A percentile compares a stretch with the other conserved stretches of the same genome.
These are phyloP conservation scores for Melampsora larici-populina DNA, from an alignment of 1,284 basidiomycete genomes.

Conservation along the genomic window DNA sequence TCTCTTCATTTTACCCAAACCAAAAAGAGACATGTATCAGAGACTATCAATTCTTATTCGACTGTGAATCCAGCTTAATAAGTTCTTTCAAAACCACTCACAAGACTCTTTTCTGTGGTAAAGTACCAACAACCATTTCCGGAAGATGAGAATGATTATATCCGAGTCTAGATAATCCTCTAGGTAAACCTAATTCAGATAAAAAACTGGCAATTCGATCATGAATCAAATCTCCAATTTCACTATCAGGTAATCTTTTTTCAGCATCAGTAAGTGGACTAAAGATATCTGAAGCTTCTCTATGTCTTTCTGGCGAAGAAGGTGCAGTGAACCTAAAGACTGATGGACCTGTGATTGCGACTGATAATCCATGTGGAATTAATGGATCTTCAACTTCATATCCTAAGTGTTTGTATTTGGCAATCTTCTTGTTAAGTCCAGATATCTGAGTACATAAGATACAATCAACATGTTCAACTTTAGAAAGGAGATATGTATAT, in stretches of 20 bases:
- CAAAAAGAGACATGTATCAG: background rate
- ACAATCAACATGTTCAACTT: constrained; percentile 35
- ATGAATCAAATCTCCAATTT: constrained; percentile 74
- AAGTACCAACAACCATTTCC: constrained; percentile 73
- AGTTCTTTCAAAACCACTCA: background rate
- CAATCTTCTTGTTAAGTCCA: constrained; percentile 87
- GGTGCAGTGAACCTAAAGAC: constrained; percentile 93
- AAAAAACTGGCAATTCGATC: constrained; percentile 90
- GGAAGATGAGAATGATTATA: constrained; percentile 59
- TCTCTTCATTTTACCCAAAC: background rate
- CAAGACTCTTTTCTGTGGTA: constrained; percentile 80
- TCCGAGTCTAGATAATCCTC: constrained; percentile 80
- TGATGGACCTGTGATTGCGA: constrained; percentile 80
- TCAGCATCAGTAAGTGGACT: constrained; percentile 64
- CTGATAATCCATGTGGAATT: constrained; percentile 66
- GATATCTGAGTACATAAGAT: constrained; percentile 64
- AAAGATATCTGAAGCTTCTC: constrained; percentile 83
- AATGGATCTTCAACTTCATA: constrained; percentile 74
- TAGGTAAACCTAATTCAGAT: constrained; percentile 77
- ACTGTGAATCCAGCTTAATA: no score
- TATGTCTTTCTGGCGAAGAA: constrained; percentile 82
- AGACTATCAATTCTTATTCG: background rate
- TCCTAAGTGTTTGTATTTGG: constrained; percentile 69
- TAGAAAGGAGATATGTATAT: no score
- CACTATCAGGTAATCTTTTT: constrained; percentile 70